Percentiles rank a stretch among this genome's conserved stretches.
Conservation (phyloP, 345 rosid species). For the Leavenworthia alabamica region DNA sequence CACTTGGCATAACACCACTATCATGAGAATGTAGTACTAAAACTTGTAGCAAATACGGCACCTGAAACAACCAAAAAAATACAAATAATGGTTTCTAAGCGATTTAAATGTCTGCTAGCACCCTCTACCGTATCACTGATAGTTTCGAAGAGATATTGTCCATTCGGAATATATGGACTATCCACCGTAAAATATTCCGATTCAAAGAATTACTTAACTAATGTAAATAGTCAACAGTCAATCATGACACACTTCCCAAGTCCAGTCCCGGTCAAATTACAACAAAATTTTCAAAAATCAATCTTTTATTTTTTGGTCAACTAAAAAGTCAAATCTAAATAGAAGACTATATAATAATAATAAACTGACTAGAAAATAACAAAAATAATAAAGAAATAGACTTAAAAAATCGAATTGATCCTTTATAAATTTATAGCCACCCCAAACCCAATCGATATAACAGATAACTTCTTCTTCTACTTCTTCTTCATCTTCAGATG, state of each 20-base stretch:
- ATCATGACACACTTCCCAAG: conserved; percentile 9
- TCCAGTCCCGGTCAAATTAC: conserved; percentile 15
- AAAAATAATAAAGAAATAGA: neutral
- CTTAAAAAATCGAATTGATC: neutral
- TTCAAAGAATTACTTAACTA: neutral
- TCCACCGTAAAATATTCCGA: neutral
- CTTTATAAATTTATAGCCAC: conserved; percentile 14
- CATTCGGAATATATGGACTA: no score
- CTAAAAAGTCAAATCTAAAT: neutral
- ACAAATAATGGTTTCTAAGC: no score
- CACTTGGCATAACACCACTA: no score
- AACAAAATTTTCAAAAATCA: neutral
- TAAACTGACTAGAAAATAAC: neutral
- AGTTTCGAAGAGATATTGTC: no score
- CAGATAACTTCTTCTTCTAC: neutral
- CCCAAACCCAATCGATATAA: neutral
- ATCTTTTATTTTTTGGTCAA: neutral
- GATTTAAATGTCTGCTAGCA: no score
- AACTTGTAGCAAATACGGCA: no score
- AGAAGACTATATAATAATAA: neutral
- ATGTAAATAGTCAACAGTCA: conserved; percentile 13
- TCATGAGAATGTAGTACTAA: no score
- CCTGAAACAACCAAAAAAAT: no score
- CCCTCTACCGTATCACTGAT: no score
- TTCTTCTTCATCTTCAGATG: no score